These are phyloP conservation scores for Conticribra guillardii DNA, from an alignment of 108 stramenopile genomes.

Conservation along the genomic window DNA sequence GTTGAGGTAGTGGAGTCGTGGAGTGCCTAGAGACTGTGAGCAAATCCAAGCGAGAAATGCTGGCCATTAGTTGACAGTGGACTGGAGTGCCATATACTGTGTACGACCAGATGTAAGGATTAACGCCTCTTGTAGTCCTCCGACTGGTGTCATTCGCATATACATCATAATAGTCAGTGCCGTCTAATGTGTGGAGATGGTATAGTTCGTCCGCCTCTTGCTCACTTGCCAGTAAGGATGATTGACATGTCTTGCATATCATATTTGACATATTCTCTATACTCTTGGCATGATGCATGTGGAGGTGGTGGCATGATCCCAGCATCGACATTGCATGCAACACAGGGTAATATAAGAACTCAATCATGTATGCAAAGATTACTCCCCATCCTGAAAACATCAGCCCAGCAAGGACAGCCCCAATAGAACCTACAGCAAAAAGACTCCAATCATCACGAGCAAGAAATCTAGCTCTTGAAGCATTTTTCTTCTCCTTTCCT, in stretches of 20 bases:
- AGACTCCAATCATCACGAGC: conserved; percentile 41
- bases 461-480: conserved; percentile 32
- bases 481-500: not conserved
- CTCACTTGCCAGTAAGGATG: not conserved
- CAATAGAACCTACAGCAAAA: conserved; percentile 50
- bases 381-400: conserved; percentile 67
- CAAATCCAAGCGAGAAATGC: no score
- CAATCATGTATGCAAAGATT: conserved; percentile 64
- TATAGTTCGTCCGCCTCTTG: no score
- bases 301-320: conserved; percentile 3
- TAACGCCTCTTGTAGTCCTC: no score
- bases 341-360: conserved; percentile 48
- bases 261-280: conserved; percentile 40
- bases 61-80: no score
- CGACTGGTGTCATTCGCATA: no score
- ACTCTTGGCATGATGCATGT: conserved; percentile 50
- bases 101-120: no score
- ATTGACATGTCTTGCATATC: conserved; percentile 34
- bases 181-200: no score
- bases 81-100: no score
- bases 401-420: conserved; percentile 58
- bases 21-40: no score
- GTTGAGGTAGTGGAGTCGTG: no score
- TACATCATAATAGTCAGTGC: no score
- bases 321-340: conserved; percentile 24